Percentiles rank a stretch among this genome's conserved stretches.
Evolutionary conservation across 2,329 filamentous ascomycete species (phyloP).

Genomic region (Ophiognomonia clavigignenti-juglandacearum): DNA sequence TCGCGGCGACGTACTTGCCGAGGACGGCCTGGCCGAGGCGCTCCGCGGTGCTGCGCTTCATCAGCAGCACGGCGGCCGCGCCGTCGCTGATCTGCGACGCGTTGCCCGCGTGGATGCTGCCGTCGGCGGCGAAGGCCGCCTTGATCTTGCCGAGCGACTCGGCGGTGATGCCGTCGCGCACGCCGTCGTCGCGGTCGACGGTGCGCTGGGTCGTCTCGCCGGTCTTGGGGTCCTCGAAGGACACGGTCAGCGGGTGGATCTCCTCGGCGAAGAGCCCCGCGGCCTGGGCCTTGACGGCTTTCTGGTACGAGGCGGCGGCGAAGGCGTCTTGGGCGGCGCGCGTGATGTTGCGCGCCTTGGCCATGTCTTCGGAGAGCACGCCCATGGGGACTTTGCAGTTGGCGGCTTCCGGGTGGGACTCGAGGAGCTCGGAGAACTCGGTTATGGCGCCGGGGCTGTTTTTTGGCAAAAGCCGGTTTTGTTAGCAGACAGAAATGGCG

Average conservation of each 20-base stretch:
- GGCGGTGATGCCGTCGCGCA: conserved; percentile 77
- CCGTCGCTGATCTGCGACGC: conserved; percentile 94
- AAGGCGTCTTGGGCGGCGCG: conserved; percentile 83
- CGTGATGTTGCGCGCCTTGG: conserved; percentile 70
- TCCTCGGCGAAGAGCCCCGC: conserved; percentile 90
- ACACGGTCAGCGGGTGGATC: conserved; percentile 80
- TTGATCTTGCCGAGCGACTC: conserved; percentile 89
- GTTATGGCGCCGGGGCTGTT: conserved; percentile 72
- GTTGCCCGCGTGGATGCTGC: conserved; percentile 93
- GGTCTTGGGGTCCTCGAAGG: conserved; percentile 86
- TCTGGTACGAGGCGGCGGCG: conserved; percentile 87
- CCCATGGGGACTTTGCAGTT: conserved; percentile 99
- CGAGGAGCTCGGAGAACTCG: conserved; percentile 88
- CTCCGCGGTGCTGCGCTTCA: conserved; percentile 90
- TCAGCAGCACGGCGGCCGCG: conserved; percentile 88
- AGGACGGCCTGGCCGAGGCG: conserved; percentile 81
- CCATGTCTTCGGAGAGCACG: conserved; percentile 89
- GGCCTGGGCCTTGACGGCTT: conserved; percentile 79
- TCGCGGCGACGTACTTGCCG: conserved; percentile 85
- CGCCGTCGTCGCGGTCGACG: conserved; percentile 80
- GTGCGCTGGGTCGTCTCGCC: conserved; percentile 79
- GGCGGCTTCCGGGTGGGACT: conserved; percentile 72
- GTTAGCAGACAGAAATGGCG: background rate
- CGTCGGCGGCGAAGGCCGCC: conserved; percentile 85
- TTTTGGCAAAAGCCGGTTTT: too few species aligned